Evolutionary conservation across 1,284 basidiomycete species (phyloP).

Genomic region (Tilletia indica): DNA sequence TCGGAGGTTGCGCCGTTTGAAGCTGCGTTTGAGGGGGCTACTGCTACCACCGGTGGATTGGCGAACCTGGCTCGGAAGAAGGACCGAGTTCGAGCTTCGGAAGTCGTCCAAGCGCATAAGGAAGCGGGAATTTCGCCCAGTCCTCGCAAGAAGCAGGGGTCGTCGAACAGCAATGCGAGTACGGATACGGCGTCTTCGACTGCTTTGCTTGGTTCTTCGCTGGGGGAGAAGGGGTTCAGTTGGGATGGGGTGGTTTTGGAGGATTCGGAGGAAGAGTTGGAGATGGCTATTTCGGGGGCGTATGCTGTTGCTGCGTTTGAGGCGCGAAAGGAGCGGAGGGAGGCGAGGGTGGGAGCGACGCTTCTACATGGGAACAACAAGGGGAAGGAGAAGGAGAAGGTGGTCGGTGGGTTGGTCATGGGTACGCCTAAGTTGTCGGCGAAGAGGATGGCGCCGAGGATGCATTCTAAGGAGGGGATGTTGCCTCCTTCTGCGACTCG

Average conservation of each 20-base stretch:
- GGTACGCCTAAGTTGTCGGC: slow-evolving; percentile 9
- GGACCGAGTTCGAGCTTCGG: background rate
- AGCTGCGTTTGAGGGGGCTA: background rate
- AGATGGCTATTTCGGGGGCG: slow-evolving; percentile 5
- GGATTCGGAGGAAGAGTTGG: slow-evolving; percentile 8
- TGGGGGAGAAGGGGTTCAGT: too few species aligned
- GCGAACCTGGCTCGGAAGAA: slow-evolving; percentile 13
- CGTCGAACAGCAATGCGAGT: background rate
- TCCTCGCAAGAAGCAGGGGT: background rate
- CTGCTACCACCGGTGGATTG: background rate
- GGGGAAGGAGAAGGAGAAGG: background rate
- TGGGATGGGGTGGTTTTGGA: slow-evolving; percentile 4
- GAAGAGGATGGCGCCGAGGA: slow-evolving; percentile 9
- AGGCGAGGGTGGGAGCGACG: background rate
- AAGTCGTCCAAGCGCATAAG: background rate
- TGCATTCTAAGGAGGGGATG: too few species aligned
- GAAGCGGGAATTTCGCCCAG: slow-evolving; percentile 4
- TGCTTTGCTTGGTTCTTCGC: too few species aligned
- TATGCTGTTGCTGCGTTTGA: slow-evolving; percentile 13
- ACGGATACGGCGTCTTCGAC: too few species aligned
- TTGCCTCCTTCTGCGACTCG: too few species aligned
- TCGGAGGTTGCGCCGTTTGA: background rate
- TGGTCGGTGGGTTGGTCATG: background rate
- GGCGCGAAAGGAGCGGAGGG: background rate
- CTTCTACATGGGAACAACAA: background rate